phyloP scores from a whole-genome alignment of 805 yeast genomes.

The Metschnikowia arizonensis region DNA sequence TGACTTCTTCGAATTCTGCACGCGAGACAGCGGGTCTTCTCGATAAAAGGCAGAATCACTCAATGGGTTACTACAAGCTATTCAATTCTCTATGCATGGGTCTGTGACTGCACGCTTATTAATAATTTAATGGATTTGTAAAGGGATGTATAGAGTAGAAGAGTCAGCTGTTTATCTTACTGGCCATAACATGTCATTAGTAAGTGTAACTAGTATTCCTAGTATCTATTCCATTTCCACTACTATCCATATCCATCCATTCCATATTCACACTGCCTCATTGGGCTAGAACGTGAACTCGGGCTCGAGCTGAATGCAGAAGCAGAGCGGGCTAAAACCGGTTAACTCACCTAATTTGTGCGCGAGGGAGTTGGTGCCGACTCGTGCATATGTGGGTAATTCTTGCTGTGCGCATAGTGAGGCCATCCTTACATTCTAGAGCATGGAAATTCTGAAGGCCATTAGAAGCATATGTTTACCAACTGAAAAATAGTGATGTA shows the following conservation, averaged over 20 bases:
- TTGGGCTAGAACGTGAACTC: not conserved
- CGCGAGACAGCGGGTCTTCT: slow-evolving; percentile 1
- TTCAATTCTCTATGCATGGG: not conserved
- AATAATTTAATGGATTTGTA: not conserved
- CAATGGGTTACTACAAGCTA: not conserved
- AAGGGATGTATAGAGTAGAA: not conserved
- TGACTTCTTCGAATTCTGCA: not conserved
- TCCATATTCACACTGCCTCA: too few species aligned
- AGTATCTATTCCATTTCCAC: too few species aligned
- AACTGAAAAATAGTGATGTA: too few species aligned
- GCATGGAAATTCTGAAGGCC: not conserved
- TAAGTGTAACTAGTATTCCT: too few species aligned
- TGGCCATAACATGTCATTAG: too few species aligned
- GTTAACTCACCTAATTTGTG: not conserved
- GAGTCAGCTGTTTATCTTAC: too few species aligned
- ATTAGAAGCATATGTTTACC: not conserved
- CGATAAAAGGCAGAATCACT: not conserved
- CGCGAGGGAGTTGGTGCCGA: slow-evolving; percentile 2
- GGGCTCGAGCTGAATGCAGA: not conserved
- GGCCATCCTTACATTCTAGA: not conserved
- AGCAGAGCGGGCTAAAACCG: not conserved
- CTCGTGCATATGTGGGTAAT: not conserved
- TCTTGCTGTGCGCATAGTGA: not conserved
- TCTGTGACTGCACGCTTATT: not conserved
- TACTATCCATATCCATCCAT: too few species aligned